phyloP scores from a whole-genome alignment of 1,284 basidiomycete genomes.

The Malassezia vespertilionis region DNA sequence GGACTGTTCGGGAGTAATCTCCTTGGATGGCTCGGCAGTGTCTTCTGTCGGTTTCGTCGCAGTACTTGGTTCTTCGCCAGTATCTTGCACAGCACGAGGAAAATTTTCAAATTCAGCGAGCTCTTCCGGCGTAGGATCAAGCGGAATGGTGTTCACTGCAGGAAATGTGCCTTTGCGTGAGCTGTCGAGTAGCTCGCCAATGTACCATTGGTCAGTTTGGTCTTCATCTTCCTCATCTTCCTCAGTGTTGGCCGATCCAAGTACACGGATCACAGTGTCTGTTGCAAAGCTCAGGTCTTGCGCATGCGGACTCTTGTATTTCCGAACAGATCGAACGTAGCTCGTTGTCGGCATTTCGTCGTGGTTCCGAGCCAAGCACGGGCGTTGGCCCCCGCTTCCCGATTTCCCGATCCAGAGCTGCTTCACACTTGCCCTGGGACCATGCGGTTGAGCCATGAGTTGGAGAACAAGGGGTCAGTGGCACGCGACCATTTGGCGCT shows the following conservation, averaged over 20 bases:
- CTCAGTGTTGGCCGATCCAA: constrained; percentile 22
- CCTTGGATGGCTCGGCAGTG: no score
- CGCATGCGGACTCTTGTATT: constrained; percentile 39
- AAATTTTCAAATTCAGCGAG: no score
- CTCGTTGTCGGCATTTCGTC: constrained; percentile 20
- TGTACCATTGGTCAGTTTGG: constrained; percentile 47
- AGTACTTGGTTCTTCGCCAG: no score
- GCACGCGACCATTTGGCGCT: constrained; percentile 47
- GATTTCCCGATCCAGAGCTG: constrained; percentile 3
- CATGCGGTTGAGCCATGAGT: constrained; percentile 16
- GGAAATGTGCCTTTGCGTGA: constrained; percentile 44
- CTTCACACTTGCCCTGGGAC: background rate
- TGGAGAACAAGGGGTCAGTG: constrained; percentile 44
- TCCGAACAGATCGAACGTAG: constrained; percentile 32
- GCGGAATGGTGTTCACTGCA: constrained; percentile 26
- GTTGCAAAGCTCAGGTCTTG: constrained; percentile 41
- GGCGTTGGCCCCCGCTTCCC: background rate
- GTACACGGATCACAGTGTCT: constrained; percentile 42
- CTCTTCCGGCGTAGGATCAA: background rate
- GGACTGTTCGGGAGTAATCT: no score
- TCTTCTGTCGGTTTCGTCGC: no score
- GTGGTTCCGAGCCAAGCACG: background rate
- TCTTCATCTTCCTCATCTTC: constrained; percentile 41
- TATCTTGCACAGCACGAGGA: no score
- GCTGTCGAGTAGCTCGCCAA: constrained; percentile 41